Base-by-base conservation (phyloP, 106 monocot species). In the Phalaenopsis equestris region DNA sequence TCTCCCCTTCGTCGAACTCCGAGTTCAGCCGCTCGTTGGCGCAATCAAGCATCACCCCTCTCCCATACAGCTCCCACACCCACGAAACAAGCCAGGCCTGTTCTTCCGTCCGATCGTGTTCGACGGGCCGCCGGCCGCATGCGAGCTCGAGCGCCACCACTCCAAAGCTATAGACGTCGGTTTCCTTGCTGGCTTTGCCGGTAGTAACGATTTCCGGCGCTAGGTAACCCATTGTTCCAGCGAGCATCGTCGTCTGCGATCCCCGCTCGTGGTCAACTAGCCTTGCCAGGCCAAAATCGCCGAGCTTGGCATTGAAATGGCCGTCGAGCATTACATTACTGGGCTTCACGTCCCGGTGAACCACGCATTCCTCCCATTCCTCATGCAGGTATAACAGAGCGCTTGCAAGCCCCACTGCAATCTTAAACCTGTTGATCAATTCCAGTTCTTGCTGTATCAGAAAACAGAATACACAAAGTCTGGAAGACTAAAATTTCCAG, bases 301-400 rank as follows among this genome's bases (percentile, higher is more conserved):
- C 82, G 5, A 82, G n/a, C 39, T 82, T 82, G 5, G 77, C 82
- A 18, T 82, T 48, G 52, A 77, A 82, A 8, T 0, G 52, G 10
- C 68, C 68, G 70, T 82, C 82, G n/a, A 82, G 77, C 82, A 82
- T 82, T 8, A 82, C 82, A 18, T 82, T 82, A 65, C 82, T 82
- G 1, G 82, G 82, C 38, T 82, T 82, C 45, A 82, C 16, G 21
- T 82, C 82, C 1, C 91, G 61, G 46, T 89, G 91, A 41, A 91
- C 83, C 21, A 89, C 84, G 65, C 86, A 89, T 17, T 81, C 81
- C 76, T 83, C 83, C 81, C 86, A 87, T 56, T 87, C 89, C 77
- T 91, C 89, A 52, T 91, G 91, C 3, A 91, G 87, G 73, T 91
- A 91, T 55, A 91, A 83, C 67, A 91, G 55, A 3, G 89, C 86